A percentile compares a stretch with the other conserved stretches of the same genome.
These are phyloP conservation scores for Kazachstania viticola DNA, from an alignment of 805 yeast species.

Conservation along the genomic window DNA sequence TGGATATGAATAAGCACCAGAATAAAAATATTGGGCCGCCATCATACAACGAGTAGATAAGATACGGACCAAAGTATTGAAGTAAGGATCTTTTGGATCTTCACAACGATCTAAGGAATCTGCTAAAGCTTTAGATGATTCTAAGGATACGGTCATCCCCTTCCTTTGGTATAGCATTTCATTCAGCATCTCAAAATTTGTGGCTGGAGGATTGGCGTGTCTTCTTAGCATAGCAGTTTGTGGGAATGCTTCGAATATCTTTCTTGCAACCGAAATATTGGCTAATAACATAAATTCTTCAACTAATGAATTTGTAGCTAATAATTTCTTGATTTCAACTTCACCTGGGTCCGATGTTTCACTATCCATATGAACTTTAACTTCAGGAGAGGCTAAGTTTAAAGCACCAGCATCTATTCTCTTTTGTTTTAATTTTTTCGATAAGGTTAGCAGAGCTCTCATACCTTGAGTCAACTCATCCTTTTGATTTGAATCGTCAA, in stretches of 20 bases:
- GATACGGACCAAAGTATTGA: conserved; percentile 86
- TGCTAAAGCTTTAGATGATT: conserved; percentile 82
- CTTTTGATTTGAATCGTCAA: conserved; percentile 62
- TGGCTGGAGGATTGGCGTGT: conserved; percentile 93
- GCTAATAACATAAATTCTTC: conserved; percentile 98
- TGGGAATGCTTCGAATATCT: conserved; percentile 85
- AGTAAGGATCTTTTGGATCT: conserved; percentile 76
- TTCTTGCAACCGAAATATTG: conserved; percentile 88
- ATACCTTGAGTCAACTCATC: conserved; percentile 86
- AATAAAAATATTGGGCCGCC: conserved; percentile 95
- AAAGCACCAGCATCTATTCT: conserved; percentile 93
- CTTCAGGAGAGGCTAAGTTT: conserved; percentile 95
- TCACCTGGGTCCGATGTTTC: conserved; percentile 96
- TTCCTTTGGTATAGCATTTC: conserved; percentile 81
- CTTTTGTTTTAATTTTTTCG: conserved; percentile 73
- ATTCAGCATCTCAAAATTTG: conserved; percentile 80
- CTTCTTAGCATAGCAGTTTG: conserved; percentile 98
- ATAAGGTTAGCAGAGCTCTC: conserved; percentile 68
- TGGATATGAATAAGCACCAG: conserved; percentile 80
- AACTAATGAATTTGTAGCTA: conserved; percentile 90
- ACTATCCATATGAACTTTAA: conserved; percentile 90
- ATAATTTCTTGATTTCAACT: conserved; percentile 78
- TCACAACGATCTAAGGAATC: conserved; percentile 84
- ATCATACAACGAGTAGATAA: conserved; percentile 98
- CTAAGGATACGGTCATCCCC: conserved; percentile 62